Evolutionary conservation across 2,329 filamentous ascomycete genomes (phyloP), one percentile per base, ranked within the genome.

Genomic region (Exophiala bonariae): DNA sequence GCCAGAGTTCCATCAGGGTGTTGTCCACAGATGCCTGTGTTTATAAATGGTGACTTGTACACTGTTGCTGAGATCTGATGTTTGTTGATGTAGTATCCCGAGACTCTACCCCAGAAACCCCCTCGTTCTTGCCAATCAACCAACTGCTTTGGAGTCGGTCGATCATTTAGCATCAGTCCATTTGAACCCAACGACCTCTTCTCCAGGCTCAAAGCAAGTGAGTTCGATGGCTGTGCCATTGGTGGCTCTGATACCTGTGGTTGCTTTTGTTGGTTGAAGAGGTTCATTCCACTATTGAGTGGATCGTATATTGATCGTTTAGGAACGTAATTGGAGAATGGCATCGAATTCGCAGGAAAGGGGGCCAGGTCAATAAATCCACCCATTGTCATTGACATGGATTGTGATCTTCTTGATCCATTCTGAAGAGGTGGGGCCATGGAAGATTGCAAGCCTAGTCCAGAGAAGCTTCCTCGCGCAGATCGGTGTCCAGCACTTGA

Each of bases 81-180:
- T 22, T 58, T 58, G 22, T 44, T 39, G 18, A 56, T 54, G 40
- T 55, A 59, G 39, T 59, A 58, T 10, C 35, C 41, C 5, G 55
- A 44, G 4, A 59, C 51, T 33, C 49, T 50, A 32, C 51, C 54
- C 57, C 57, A 59, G 30, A 59, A 59, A 3, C 57, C 57, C n/a
- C 50, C 55, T 13, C 47, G 42, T 10, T 36, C 41, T 14, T 51
- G 47, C 57, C 57, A 59, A 22, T 54, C 46, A 17, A 41, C 31
- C 16, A 56, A 46, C n/a, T 54, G 49, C 36, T 52, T 28, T 14
- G 57, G 53, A 11, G 53, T 30, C 4, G 47, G 41, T 14, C 44
- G 49, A 43, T 59, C 55, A 39, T 59, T 59, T 17, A 55, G 18
- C 16, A 51, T 48, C 14, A 56, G 41, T 19, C 57, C 57, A 13